Conservation (phyloP, 768 basidiomycete species). For the Mycena floridula region DNA sequence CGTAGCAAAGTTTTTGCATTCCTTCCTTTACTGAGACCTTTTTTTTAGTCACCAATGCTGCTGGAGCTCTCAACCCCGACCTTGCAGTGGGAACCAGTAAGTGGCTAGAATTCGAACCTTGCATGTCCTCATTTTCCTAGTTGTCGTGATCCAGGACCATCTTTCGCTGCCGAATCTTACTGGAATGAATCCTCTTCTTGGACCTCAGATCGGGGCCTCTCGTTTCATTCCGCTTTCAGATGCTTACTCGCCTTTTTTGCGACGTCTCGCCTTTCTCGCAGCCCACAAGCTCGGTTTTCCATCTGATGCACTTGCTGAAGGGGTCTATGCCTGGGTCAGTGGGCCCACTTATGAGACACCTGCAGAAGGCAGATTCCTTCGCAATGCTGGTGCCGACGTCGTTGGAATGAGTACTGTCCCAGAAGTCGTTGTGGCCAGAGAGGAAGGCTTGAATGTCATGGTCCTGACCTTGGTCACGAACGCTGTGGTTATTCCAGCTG, state of each 20-base stretch:
- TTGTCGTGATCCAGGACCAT: slow-evolving; percentile 83
- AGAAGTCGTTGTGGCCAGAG: slow-evolving; percentile 75
- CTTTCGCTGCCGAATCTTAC: slow-evolving; percentile 73
- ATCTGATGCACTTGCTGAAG: slow-evolving; percentile 61
- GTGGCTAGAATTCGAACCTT: slow-evolving; percentile 16
- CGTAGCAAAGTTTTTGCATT: slow-evolving; percentile 18
- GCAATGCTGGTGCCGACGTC: slow-evolving; percentile 75
- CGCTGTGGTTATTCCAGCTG: slow-evolving; percentile 67
- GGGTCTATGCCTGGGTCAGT: slow-evolving; percentile 85
- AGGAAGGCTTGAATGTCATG: slow-evolving; percentile 69
- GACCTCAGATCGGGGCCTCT: slow-evolving; percentile 51
- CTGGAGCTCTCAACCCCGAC: slow-evolving; percentile 70
- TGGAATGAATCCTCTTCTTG: slow-evolving; percentile 75
- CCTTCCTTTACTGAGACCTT: slow-evolving; percentile 1
- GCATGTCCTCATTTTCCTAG: slow-evolving; percentile 28
- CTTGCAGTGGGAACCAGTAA: slow-evolving; percentile 78
- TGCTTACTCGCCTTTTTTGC: slow-evolving; percentile 69
- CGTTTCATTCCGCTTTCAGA: slow-evolving; percentile 84
- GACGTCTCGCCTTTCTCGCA: slow-evolving; percentile 69
- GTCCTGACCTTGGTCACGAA: slow-evolving; percentile 86
- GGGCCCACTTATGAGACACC: slow-evolving; percentile 90
- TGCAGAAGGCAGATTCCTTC: slow-evolving; percentile 77
- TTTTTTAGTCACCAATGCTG: slow-evolving; percentile 81
- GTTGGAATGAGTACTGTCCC: slow-evolving; percentile 94
- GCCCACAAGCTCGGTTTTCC: slow-evolving; percentile 54